These are phyloP conservation scores for Leccinum aurantiacum DNA, from an alignment of 768 basidiomycete genomes.

Conservation along the genomic window DNA sequence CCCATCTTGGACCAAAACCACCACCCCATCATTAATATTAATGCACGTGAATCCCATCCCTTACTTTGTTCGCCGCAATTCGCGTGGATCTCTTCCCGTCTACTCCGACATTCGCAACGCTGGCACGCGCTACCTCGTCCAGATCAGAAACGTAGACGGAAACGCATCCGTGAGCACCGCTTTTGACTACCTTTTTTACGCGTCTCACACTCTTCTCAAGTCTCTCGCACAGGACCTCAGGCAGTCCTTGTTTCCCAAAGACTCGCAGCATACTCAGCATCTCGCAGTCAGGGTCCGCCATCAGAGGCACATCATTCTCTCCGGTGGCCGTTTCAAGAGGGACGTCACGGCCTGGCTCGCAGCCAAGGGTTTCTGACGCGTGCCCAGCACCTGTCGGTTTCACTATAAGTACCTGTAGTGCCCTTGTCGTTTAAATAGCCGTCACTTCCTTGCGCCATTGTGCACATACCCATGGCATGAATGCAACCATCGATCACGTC, in stretches of 20 bases:
- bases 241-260: constrained; percentile 47
- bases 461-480: background rate
- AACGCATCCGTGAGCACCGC: constrained; percentile 49
- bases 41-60: constrained; percentile 20
- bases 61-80: constrained; percentile 69
- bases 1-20: background rate
- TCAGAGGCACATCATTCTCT: constrained; percentile 55
- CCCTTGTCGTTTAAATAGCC: constrained; percentile 17
- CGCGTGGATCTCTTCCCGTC: constrained; percentile 67
- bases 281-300: constrained; percentile 49
- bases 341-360: constrained; percentile 63
- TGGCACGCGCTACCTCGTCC: constrained; percentile 55
- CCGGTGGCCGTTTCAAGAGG: constrained; percentile 63
- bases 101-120: constrained; percentile 73
- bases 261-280: constrained; percentile 46
- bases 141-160: constrained; percentile 71
- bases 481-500: background rate
- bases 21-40: constrained; percentile 7
- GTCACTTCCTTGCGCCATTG: constrained; percentile 3
- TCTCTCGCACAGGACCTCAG: constrained; percentile 58
- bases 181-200: background rate
- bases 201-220: constrained; percentile 34
- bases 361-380: constrained; percentile 57
- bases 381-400: constrained; percentile 7
- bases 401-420: constrained; percentile 13